Base-by-base conservation (phyloP, 164 flowering plant genomes). In the Saururus chinensis region DNA sequence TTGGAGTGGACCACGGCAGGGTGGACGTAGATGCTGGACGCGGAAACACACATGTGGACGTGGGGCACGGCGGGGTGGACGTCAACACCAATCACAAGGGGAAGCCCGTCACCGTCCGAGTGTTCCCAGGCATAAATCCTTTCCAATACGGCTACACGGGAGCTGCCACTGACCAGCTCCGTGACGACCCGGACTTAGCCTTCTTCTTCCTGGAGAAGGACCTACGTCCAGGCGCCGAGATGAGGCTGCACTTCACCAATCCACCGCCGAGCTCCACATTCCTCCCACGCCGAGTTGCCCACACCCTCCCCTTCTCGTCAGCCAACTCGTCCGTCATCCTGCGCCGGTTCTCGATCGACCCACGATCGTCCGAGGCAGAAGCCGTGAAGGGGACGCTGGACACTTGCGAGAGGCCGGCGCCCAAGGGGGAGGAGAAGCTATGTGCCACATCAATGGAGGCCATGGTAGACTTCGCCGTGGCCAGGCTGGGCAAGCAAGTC, bases 251-350 rank as follows among this genome's bases (percentile, higher is more conserved):
- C 17, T 72, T 75, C 71, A 55, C 68, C 23, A 72, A n/a, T 59
- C 59, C 12, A n/a, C 51, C 14, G 49, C 49, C 12, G 16, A 4
- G 72, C 30, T 7, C 75, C 16, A 25, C 66, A 13, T 78, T 80
- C 59, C 63, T 80, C 22, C 82, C 84, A 1, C 73, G 72, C 25
- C 53, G 61, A 11, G 63, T 65, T 12, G 77, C 80, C 14, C 66
- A 76, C 5, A 35, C 75, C 22, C 71, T 77, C 17, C 82, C 84
- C 23, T 78, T 82, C 67, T 76, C 82, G 1, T 76, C 82, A 0
- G n/a, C 63, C 21, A 71, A 71, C 42, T 25, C 75, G 12, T 61
- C 79, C 0, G 72, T 67, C 22, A 74, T 79, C 62, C 49, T 76
- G 0, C 37, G 59, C 22, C 62, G 54, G 24, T 75, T 73, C 61